Base-by-base conservation (phyloP, 208 protist genomes). In the Acanthamoeba royreba region DNA sequence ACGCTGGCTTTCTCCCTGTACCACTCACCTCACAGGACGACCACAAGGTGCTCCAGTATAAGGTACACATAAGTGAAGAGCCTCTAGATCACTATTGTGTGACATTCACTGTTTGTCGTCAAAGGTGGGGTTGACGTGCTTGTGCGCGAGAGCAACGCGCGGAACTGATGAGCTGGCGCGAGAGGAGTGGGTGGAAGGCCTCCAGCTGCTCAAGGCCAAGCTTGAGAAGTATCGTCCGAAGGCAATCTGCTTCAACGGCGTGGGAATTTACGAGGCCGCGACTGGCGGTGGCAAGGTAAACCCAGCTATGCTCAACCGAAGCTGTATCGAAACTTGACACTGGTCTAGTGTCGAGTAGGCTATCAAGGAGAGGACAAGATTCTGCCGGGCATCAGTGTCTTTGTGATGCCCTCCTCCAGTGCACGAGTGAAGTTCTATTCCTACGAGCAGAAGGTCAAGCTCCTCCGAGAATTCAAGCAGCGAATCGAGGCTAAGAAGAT, bases 381-480 rank as follows among this genome's bases (percentile, higher is more conserved):
- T 25, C 25, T 88, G 4, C 79, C 79, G 8, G 79, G 79, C 43
- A 52, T 88, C 22, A 61, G 79, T 31, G 79, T 88, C 47, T 88
- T 88, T 31, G 79, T 88, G 46, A 88, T 88, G 43, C 79, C 79
- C 43, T 88, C 79, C 22, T 63, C 79, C 43, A 88, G 79, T 61
- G 79, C 79, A 47, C 42, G 79, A 22, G 79, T 88, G n/a, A 88
- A 88, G 49, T 2, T 22, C 79, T 88, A 88, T 38, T 31, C 79
- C 33, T 88, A 88, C 79, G 47, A 88, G 49, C 79, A 88, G 49
- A 88, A 88, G 49, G 47, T 88, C 33, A 88, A 88, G 46, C 15
- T 63, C n/a, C 43, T 88, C 2, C 43, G 49, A 25, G 49, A 88
- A 5, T 9, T 88, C 47, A 88, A 88, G 35, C 13, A 53, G 31